Evolutionary conservation across 164 flowering plant genomes (phyloP).

Genomic region (Aristolochia fimbriata): DNA sequence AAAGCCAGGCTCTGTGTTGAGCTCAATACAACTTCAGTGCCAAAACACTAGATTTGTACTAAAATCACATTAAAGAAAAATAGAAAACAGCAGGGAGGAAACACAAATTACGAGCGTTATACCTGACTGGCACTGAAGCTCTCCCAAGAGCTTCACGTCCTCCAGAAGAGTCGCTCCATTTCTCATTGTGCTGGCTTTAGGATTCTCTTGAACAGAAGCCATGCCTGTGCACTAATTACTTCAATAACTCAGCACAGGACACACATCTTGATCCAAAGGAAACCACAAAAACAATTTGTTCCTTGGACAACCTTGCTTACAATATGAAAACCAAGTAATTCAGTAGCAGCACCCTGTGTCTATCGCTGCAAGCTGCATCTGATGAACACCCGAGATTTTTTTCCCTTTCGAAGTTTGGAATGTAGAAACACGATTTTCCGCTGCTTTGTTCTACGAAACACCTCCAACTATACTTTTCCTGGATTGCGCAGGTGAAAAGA

Average conservation of each 20-base stretch:
- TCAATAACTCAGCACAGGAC: neutral
- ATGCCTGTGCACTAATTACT: constrained; percentile 2
- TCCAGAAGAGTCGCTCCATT: constrained; percentile 39
- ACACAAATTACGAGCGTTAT: constrained; percentile 6
- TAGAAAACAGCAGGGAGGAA: too few species aligned
- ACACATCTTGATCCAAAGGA: neutral
- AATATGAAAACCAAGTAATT: neutral
- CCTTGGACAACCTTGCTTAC: neutral
- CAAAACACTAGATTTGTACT: neutral
- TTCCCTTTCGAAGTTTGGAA: too few species aligned
- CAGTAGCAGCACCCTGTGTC: too few species aligned
- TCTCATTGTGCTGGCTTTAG: constrained; percentile 30
- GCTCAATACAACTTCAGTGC: neutral
- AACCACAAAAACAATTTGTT: neutral
- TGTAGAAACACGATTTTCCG: too few species aligned
- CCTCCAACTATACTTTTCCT: too few species aligned
- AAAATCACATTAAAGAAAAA: neutral
- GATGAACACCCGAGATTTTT: too few species aligned
- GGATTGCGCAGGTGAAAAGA: too few species aligned
- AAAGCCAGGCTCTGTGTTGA: neutral
- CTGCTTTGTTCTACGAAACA: too few species aligned
- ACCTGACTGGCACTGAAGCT: constrained; percentile 80
- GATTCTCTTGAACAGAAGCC: constrained; percentile 41
- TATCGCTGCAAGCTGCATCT: too few species aligned
- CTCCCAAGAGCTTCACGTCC: constrained; percentile 77